Evolutionary conservation across 2,329 filamentous ascomycete genomes (phyloP).

Genomic region (Xenosphaeropsis pyriputrescens): DNA sequence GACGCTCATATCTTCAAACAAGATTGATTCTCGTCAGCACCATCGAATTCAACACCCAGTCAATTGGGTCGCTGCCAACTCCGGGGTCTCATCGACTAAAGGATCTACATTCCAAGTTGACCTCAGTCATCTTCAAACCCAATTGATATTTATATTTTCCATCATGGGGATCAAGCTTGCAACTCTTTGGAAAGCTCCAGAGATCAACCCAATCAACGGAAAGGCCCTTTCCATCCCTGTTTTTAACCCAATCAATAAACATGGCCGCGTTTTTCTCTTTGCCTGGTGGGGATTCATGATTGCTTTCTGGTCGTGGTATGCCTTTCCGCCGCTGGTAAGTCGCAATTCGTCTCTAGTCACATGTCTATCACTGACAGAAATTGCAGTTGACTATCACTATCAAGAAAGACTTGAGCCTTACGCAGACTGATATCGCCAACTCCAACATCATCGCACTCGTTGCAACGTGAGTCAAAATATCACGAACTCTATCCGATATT

Average conservation of each 20-base stretch:
- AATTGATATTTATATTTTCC: no score
- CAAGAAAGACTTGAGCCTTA: conserved; percentile 58
- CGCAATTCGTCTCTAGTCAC: not conserved
- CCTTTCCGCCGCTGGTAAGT: conserved; percentile 64
- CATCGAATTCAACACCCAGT: no score
- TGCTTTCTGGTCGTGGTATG: conserved; percentile 71
- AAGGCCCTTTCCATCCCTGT: conserved; percentile 68
- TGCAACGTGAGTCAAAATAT: conserved; percentile 35
- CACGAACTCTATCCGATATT: conserved; percentile 2
- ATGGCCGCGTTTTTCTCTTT: conserved; percentile 80
- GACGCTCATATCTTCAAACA: no score
- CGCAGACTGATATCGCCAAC: conserved; percentile 57
- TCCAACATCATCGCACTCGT: conserved; percentile 74
- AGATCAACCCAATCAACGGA: conserved; percentile 67
- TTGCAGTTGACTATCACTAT: conserved; percentile 56
- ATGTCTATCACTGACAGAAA: not conserved
- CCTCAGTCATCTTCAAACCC: no score
- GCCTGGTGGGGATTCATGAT: conserved; percentile 74
- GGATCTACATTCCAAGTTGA: no score
- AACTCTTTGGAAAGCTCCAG: conserved; percentile 32
- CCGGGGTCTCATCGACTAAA: no score
- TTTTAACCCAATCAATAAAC: conserved; percentile 60
- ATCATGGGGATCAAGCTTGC: conserved; percentile 7
- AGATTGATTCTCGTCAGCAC: no score
- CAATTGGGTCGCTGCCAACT: no score